phyloP scores from a whole-genome alignment of 2,329 filamentous ascomycete species.

The Talaromyces sp. region DNA sequence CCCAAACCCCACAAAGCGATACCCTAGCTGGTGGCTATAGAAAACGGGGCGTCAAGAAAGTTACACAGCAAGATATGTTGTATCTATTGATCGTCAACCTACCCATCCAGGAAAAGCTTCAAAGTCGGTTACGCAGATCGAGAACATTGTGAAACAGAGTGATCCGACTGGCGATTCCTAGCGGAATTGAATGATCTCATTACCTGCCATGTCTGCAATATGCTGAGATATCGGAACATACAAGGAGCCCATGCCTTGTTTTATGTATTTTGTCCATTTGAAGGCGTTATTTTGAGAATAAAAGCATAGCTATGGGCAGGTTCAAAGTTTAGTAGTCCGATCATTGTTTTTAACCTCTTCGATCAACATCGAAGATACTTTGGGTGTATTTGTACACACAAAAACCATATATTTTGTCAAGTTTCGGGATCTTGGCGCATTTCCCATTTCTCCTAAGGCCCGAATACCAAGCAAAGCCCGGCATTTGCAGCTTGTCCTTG shows the following conservation, averaged over 20 bases:
- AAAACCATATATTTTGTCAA: too few relatives aligned
- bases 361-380: too few relatives aligned
- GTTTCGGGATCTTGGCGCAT: not conserved
- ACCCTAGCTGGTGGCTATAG: conserved; percentile 2
- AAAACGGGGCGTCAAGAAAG: not conserved
- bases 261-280: too few relatives aligned
- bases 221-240: too few relatives aligned
- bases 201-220: too few relatives aligned
- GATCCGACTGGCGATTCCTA: not conserved
- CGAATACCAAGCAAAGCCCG: not conserved
- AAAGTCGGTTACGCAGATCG: conserved; percentile 6
- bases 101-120: conserved; percentile 42
- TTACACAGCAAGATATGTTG: conserved; percentile 39
- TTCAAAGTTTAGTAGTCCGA: too few relatives aligned
- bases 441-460: not conserved
- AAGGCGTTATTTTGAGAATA: too few relatives aligned
- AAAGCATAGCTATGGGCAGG: too few relatives aligned
- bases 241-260: too few relatives aligned
- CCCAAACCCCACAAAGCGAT: conserved; percentile 5
- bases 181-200: too few relatives aligned
- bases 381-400: too few relatives aligned
- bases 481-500: not conserved
- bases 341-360: too few relatives aligned
- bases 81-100: conserved; percentile 52
- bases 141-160: not conserved